phyloP scores from a whole-genome alignment of 768 basidiomycete genomes.

The Lactarius quietus region DNA sequence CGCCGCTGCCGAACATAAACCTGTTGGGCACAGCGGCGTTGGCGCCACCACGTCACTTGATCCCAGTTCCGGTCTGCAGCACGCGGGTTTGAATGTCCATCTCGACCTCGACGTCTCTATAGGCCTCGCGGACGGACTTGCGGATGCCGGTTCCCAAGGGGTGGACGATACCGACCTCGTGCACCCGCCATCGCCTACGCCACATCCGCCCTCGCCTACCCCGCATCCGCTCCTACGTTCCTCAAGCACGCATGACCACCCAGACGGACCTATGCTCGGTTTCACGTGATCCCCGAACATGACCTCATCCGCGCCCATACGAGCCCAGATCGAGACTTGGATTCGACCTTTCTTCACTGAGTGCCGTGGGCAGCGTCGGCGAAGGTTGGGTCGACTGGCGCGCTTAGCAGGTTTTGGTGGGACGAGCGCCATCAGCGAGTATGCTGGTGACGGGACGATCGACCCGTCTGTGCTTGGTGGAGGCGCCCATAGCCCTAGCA shows the following conservation, averaged over 20 bases:
- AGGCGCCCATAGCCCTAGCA: conserved; percentile 1
- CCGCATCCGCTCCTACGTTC: no score
- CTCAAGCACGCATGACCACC: no score
- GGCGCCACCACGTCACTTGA: neutral
- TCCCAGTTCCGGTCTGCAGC: no score
- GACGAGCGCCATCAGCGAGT: neutral
- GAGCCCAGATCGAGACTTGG: neutral
- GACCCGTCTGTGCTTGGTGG: conserved; percentile 22
- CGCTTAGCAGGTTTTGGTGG: neutral
- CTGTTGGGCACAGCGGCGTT: neutral
- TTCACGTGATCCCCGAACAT: neutral
- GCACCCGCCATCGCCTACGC: no score
- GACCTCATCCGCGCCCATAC: neutral
- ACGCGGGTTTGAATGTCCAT: no score
- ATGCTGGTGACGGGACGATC: conserved; percentile 21
- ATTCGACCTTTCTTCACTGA: neutral
- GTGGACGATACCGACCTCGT: no score
- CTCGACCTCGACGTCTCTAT: no score
- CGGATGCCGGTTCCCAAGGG: no score
- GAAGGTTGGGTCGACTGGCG: conserved; percentile 8
- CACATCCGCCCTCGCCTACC: no score
- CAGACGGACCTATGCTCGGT: no score
- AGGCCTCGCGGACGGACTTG: no score
- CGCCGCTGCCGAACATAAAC: neutral
- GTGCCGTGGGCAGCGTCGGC: neutral